Conservation (phyloP, 2,329 filamentous ascomycete species). For the Xylariaceae sp. region DNA sequence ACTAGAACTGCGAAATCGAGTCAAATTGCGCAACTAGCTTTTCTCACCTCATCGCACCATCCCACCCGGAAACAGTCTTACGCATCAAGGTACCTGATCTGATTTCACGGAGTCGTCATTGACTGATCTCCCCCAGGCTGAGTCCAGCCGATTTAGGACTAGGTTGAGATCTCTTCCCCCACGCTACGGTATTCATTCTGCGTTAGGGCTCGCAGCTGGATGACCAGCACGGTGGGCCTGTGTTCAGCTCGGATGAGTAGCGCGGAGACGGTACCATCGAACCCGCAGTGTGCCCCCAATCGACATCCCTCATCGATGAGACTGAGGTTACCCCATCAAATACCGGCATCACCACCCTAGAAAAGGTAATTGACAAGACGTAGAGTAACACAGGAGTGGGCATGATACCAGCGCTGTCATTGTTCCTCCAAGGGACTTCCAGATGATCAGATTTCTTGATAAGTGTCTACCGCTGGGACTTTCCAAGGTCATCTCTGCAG, state of each 20-base stretch:
- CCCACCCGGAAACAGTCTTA: not conserved
- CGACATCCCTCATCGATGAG: conserved; percentile 11
- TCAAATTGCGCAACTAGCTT: conserved; percentile 4
- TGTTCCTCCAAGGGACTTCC: not conserved
- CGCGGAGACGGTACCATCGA: conserved; percentile 21
- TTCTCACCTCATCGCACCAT: not conserved
- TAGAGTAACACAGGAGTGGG: not conserved
- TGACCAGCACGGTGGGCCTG: conserved; percentile 1
- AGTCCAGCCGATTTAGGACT: not conserved
- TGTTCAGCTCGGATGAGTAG: conserved; percentile 20
- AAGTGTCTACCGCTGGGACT: too few species aligned
- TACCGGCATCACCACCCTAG: conserved; percentile 12
- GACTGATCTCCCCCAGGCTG: not conserved
- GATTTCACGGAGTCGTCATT: not conserved
- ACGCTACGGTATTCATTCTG: not conserved
- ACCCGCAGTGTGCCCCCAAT: conserved; percentile 25
- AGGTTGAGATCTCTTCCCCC: conserved; percentile 10
- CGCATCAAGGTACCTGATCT: too few species aligned
- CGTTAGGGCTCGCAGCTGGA: not conserved
- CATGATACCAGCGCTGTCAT: too few species aligned
- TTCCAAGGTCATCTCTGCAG: not conserved
- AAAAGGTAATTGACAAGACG: conserved; percentile 14
- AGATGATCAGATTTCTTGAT: too few species aligned
- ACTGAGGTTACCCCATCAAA: conserved; percentile 9
- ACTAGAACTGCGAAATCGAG: not conserved